Evolutionary conservation across 2,329 filamentous ascomycete species (phyloP).

Genomic region (Dryadomyces quercivorus): DNA sequence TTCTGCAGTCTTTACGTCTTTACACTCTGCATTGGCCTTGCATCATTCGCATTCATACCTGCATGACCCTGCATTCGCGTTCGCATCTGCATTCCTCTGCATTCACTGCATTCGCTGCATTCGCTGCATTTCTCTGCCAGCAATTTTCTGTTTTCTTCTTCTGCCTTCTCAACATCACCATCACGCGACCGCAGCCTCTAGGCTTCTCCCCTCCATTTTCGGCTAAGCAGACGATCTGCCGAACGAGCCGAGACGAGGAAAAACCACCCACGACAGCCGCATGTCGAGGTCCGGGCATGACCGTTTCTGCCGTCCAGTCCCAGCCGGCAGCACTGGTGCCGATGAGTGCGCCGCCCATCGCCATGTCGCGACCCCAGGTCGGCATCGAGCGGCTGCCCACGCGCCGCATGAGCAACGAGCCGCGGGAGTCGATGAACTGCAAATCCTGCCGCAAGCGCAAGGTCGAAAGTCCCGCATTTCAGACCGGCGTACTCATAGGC

Average conservation of each 20-base stretch:
- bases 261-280: slow-evolving; percentile 1
- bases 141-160: too few relatives aligned
- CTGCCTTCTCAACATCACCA: too few relatives aligned
- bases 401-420: slow-evolving; percentile 59
- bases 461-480: slow-evolving; percentile 33
- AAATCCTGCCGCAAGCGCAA: slow-evolving; percentile 89
- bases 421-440: slow-evolving; percentile 88
- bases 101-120: too few relatives aligned
- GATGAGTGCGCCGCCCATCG: slow-evolving; percentile 31
- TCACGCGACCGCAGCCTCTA: too few relatives aligned
- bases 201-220: background rate
- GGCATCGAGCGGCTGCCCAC: slow-evolving; percentile 69
- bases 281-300: slow-evolving; percentile 21
- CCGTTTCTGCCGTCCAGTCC: slow-evolving; percentile 25
- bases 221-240: background rate
- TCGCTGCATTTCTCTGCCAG: too few relatives aligned
- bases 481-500: too few relatives aligned
- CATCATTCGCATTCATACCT: too few relatives aligned
- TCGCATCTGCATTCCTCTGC: too few relatives aligned
- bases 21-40: too few relatives aligned
- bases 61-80: too few relatives aligned
- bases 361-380: slow-evolving; percentile 64
- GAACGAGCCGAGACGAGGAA: background rate
- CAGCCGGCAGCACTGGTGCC: slow-evolving; percentile 24
- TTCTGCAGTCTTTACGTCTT: too few relatives aligned